These are phyloP conservation scores for Setomelanomma holmii DNA, from an alignment of 2,329 filamentous ascomycete species.

Conservation along the genomic window DNA sequence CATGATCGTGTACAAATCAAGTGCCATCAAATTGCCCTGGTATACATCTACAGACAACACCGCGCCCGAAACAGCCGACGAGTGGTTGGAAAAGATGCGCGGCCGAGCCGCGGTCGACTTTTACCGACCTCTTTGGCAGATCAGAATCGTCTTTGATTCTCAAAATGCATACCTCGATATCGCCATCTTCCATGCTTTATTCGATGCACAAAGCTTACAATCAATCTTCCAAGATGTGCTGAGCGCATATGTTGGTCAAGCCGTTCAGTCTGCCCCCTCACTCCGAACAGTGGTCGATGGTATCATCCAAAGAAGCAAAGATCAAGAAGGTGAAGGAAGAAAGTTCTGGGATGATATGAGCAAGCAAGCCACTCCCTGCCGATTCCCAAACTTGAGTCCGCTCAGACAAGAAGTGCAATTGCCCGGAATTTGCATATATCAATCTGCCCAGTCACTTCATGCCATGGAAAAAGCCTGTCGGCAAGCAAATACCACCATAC, in stretches of 20 bases:
- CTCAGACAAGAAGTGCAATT: conserved; percentile 51
- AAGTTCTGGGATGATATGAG: conserved; percentile 70
- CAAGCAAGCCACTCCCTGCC: conserved; percentile 64
- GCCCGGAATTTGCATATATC: conserved; percentile 46
- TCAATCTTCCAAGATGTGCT: conserved; percentile 68
- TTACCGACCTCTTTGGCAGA: conserved; percentile 68
- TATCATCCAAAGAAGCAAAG: conserved; percentile 52
- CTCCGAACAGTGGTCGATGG: conserved; percentile 54
- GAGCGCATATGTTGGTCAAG: conserved; percentile 44
- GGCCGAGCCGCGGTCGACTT: conserved; percentile 53
- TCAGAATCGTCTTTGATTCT: conserved; percentile 56
- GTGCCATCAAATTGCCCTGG: conserved; percentile 46
- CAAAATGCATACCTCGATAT: conserved; percentile 50
- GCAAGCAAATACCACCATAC: conserved; percentile 70
- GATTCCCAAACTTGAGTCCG: conserved; percentile 80
- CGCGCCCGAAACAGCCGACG: background rate
- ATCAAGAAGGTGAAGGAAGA: conserved; percentile 41
- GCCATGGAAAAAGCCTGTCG: conserved; percentile 65
- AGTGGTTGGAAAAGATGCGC: conserved; percentile 32
- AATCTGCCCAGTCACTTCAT: conserved; percentile 50
- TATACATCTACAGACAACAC: conserved; percentile 3
- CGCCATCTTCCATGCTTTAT: conserved; percentile 80
- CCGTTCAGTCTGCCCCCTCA: conserved; percentile 29
- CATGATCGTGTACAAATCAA: conserved; percentile 70
- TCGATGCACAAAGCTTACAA: conserved; percentile 79